Evolutionary conservation across 2,329 filamentous ascomycete species (phyloP), one percentile per base, ranked within the genome.

Genomic region (Fusarium tricinctum): DNA sequence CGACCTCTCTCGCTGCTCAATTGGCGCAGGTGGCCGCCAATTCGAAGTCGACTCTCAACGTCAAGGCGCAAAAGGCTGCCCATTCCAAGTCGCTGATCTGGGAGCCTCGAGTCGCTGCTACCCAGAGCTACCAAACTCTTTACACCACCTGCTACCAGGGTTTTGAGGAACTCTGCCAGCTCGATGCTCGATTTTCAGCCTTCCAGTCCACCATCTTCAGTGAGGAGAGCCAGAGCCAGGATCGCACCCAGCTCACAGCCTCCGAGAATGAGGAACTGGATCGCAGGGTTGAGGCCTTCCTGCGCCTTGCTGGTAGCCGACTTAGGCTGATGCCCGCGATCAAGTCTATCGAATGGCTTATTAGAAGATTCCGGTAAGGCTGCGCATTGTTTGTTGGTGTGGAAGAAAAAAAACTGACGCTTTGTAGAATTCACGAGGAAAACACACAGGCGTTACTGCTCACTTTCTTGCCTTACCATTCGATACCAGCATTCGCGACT

Each of bases 11-110:
- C 73, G 92, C 95, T 81, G 90, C 93, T 83, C 97, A 99, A 87
- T 85, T 99, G 83, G 93, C 94, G 84, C 90, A 93, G 78, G 94
- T 99, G 77, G 93, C 94, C 73, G 90, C 92, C 71, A 92, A 92
- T 76, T 97, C 93, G 74, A 97, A 94, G 73, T 91, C 94, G 77
- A 91, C 95, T 72, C 88, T 98, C 75, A 93, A 98, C 78, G 86
- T 97, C 73, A 97, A 97, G 81, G 93, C 94, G 75, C 94, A 97
- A 82, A 95, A 94, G 80, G 89, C 92, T 64, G 89, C 93, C 67
- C 96, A 99, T 81, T 93, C 93, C 69, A 95, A 97, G 80, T 99
- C 96, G 53, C 83, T 99, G 65, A 92, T 99, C 62, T 99, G 97
- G 83, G 94, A 97, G 73, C 87, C 92, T 63, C 89, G 90, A 76